Evolutionary conservation across 2,329 filamentous ascomycete genomes (phyloP).

Genomic region (Phyllosticta ampelicida): DNA sequence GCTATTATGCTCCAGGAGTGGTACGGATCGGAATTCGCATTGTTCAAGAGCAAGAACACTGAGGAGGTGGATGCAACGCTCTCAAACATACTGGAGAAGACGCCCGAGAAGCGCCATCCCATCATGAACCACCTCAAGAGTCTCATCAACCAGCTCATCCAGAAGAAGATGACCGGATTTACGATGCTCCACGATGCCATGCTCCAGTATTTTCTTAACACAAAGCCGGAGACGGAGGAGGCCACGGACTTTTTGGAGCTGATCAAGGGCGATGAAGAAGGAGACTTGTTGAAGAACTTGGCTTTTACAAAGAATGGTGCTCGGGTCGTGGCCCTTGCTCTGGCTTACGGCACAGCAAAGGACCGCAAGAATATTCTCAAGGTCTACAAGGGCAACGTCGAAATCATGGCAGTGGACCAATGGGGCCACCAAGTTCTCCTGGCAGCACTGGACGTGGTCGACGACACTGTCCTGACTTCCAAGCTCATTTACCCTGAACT

Average conservation of each 20-base stretch:
- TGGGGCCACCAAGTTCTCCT: conserved; percentile 74
- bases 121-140: conserved; percentile 79
- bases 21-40: conserved; percentile 88
- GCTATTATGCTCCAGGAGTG: conserved; percentile 79
- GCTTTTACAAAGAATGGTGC: conserved; percentile 89
- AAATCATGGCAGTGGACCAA: conserved; percentile 70
- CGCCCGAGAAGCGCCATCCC: conserved; percentile 74
- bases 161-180: conserved; percentile 95
- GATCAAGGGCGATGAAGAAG: conserved; percentile 68
- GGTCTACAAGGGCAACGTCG: conserved; percentile 81
- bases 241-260: conserved; percentile 80
- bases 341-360: conserved; percentile 82
- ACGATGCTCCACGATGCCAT: conserved; percentile 98
- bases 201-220: conserved; percentile 87
- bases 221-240: conserved; percentile 66
- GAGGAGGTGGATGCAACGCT: conserved; percentile 56
- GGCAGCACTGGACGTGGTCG: conserved; percentile 79
- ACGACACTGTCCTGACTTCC: conserved; percentile 80
- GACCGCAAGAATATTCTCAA: conserved; percentile 83
- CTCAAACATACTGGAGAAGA: conserved; percentile 58
- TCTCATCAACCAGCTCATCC: conserved; percentile 82
- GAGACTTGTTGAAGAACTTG: conserved; percentile 86
- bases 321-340: conserved; percentile 65
- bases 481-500: conserved; percentile 85
- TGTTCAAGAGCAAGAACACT: conserved; percentile 53